phyloP scores from a whole-genome alignment of 306 rosid genomes.

The Prosopis cineraria region DNA sequence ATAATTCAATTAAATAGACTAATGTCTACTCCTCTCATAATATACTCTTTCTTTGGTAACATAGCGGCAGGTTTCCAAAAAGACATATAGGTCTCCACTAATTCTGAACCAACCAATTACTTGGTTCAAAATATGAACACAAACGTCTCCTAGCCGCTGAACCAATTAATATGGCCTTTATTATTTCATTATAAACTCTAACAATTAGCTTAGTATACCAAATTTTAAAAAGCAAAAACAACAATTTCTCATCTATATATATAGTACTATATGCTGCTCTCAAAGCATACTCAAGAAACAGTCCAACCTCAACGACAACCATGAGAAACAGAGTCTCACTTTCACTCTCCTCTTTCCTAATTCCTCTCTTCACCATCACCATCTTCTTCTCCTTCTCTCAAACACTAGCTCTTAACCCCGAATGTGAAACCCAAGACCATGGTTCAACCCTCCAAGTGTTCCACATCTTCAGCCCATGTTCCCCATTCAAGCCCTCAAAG shows the following conservation, averaged over 20 bases:
- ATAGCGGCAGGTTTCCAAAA: too few relatives aligned
- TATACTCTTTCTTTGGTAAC: too few relatives aligned
- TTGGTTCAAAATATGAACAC: too few relatives aligned
- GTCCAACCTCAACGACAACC: constrained; percentile 15
- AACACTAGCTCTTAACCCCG: constrained; percentile 50
- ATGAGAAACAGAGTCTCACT: constrained; percentile 41
- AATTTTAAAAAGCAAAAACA: not conserved
- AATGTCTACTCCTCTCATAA: too few relatives aligned
- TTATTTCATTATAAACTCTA: too few relatives aligned
- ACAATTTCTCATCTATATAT: constrained; percentile 33
- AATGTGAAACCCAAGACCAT: constrained; percentile 50
- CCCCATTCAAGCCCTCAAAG: constrained; percentile 66
- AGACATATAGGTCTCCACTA: too few relatives aligned
- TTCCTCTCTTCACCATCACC: constrained; percentile 20
- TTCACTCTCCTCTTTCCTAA: constrained; percentile 4
- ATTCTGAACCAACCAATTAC: too few relatives aligned
- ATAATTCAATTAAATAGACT: too few relatives aligned
- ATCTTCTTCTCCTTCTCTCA: constrained; percentile 32
- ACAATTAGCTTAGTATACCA: not conserved
- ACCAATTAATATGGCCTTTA: too few relatives aligned
- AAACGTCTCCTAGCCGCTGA: too few relatives aligned
- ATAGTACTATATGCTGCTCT: constrained; percentile 22
- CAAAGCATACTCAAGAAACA: constrained; percentile 37
- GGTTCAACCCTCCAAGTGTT: constrained; percentile 69
- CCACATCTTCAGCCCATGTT: constrained; percentile 73